These are phyloP conservation scores for Gamarada debralockiae DNA, from an alignment of 495 filamentous ascomycete species.

Conservation along the genomic window DNA sequence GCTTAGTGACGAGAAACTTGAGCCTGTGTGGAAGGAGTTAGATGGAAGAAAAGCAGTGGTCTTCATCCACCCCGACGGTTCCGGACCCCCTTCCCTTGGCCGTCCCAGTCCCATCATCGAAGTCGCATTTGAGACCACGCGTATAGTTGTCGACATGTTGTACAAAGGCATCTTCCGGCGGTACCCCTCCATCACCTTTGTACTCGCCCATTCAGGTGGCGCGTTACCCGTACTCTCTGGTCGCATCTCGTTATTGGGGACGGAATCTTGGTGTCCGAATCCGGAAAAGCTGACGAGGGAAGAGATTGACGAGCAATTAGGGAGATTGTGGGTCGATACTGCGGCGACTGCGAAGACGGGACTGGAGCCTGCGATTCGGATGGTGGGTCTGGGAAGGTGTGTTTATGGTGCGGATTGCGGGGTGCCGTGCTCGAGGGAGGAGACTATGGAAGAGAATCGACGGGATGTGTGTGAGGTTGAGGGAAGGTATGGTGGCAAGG, in stretches of 20 bases:
- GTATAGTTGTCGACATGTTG: slow-evolving; percentile 2
- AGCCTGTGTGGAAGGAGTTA: slow-evolving; percentile 24
- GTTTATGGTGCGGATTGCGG: slow-evolving; percentile 6
- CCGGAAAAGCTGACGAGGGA: not conserved
- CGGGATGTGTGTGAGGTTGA: not conserved
- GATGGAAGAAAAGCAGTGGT: slow-evolving; percentile 25
- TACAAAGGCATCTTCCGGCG: not conserved
- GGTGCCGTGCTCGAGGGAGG: not conserved
- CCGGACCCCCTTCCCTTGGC: not conserved
- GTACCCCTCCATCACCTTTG: not conserved
- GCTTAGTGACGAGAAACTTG: not conserved
- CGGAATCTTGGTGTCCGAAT: slow-evolving; percentile 4
- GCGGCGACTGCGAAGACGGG: slow-evolving; percentile 1
- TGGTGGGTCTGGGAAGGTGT: not conserved
- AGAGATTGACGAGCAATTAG: not conserved
- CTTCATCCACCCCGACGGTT: not conserved
- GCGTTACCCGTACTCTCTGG: slow-evolving; percentile 4
- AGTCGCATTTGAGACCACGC: slow-evolving; percentile 1
- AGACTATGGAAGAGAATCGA: slow-evolving; percentile 3
- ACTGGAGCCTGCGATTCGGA: not conserved
- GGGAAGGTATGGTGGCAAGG: not conserved
- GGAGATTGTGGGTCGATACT: slow-evolving; percentile 3
- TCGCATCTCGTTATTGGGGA: not conserved
- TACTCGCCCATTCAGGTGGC: slow-evolving; percentile 6
- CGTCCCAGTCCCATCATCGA: not conserved